Evolutionary conservation across 352 stramenopile species (phyloP), one percentile per base, ranked within the genome.

Genomic region (Globisporangium cystogenes): DNA sequence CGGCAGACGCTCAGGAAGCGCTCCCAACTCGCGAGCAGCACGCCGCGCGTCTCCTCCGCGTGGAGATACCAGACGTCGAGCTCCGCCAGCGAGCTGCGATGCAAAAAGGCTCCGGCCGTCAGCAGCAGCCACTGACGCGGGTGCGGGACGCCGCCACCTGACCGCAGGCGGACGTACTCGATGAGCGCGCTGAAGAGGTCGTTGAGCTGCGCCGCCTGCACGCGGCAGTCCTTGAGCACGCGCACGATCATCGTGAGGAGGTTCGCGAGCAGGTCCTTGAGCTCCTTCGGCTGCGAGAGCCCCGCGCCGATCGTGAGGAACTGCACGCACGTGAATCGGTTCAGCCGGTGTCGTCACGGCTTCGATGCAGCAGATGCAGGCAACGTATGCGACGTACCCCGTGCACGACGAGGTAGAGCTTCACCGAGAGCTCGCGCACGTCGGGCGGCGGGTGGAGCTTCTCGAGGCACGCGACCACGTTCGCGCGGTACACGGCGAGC

Each of bases 51-150:
- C 66, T 87, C 76, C 23, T 74, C 58, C 11, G 65, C 76, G 40
- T 84, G 77, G 3, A 89, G 62, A 51, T 91, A 91, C 81, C 77
- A 91, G 36, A 86, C 77, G 16, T 89, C 75, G 29, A 91, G 63
- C 44, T 76, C 58, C 5, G 65, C 57, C 16, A 88, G 59, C n/a
- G 74, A 76, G 18, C 65, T 84, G 40, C 7, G n/a, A n/a, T n/a
- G n/a, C n/a, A n/a, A n/a, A n/a, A n/a, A n/a, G n/a, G n/a, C n/a
- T n/a, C n/a, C n/a, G n/a, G n/a, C n/a, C n/a, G n/a, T n/a, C n/a
- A n/a, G n/a, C n/a, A n/a, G n/a, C n/a, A n/a, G n/a, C n/a, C n/a
- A n/a, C n/a, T n/a, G n/a, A n/a, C n/a, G 27, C 7, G 7, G 40
- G n/a, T 14, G 29, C 14, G 14, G 15, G 3, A 35, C 12, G 1